phyloP scores from a whole-genome alignment of 495 filamentous ascomycete species.

The Usnea hakonensis region DNA sequence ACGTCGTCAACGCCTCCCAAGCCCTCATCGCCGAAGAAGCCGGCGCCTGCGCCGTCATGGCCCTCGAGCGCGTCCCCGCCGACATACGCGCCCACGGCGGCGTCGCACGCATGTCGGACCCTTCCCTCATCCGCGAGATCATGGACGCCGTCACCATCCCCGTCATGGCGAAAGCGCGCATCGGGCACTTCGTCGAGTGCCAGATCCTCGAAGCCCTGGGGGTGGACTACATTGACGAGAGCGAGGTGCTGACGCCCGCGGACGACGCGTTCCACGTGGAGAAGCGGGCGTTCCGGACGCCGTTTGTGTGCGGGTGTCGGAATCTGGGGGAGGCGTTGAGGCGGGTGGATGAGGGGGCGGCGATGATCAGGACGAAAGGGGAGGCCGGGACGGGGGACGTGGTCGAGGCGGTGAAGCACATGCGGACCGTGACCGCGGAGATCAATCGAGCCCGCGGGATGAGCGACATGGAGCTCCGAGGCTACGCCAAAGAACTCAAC shows the following conservation, averaged over 20 bases:
- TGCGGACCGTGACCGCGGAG: slow-evolving; percentile 79
- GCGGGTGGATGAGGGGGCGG: slow-evolving; percentile 86
- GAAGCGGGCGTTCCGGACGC: slow-evolving; percentile 73
- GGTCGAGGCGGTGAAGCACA: slow-evolving; percentile 93
- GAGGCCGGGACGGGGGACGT: slow-evolving; percentile 98
- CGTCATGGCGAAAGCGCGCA: slow-evolving; percentile 98
- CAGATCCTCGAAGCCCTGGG: slow-evolving; percentile 93
- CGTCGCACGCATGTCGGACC: slow-evolving; percentile 96
- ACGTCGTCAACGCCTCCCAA: slow-evolving; percentile 91
- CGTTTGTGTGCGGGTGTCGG: slow-evolving; percentile 95
- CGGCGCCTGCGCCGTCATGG: slow-evolving; percentile 95
- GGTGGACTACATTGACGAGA: slow-evolving; percentile 97
- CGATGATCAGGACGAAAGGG: slow-evolving; percentile 98
- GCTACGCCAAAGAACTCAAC: slow-evolving; percentile 73
- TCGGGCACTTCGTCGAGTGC: slow-evolving; percentile 96
- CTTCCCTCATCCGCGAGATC: slow-evolving; percentile 90
- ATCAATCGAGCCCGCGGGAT: slow-evolving; percentile 67
- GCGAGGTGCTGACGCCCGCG: slow-evolving; percentile 92
- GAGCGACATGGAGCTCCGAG: slow-evolving; percentile 65
- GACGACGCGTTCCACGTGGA: slow-evolving; percentile 86
- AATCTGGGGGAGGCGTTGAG: slow-evolving; percentile 91
- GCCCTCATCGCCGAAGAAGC: slow-evolving; percentile 96
- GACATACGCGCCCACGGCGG: slow-evolving; percentile 91
- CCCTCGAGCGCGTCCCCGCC: slow-evolving; percentile 92
- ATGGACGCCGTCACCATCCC: slow-evolving; percentile 96